Evolutionary conservation across 257 asterid genomes (phyloP).

Genomic region (Nicotiana tabacum): DNA sequence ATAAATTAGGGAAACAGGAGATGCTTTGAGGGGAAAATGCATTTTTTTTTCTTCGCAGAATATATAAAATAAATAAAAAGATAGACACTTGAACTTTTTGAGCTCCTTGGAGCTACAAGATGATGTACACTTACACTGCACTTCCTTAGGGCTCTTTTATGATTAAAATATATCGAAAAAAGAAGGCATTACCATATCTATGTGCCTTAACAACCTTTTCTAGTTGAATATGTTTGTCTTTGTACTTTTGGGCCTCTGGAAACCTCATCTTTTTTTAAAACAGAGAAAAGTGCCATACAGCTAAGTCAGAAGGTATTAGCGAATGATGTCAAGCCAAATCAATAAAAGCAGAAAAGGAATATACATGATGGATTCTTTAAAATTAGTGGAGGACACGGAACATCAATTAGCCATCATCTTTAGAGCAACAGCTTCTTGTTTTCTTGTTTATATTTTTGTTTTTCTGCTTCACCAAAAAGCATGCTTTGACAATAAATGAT

Average conservation of each 20-base stretch:
- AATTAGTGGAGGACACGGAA: neutral
- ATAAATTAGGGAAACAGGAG: neutral
- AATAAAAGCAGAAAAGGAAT: neutral
- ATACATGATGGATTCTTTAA: neutral
- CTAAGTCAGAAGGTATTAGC: neutral
- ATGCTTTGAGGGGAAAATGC: too few species aligned
- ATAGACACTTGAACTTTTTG: neutral
- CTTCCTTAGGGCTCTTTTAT: neutral
- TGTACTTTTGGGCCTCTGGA: neutral
- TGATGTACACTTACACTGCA: neutral
- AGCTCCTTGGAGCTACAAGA: neutral
- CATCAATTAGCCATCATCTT: conserved; percentile 1
- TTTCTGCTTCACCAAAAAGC: neutral
- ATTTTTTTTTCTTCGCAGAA: too few species aligned
- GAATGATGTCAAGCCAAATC: neutral
- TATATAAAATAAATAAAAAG: neutral
- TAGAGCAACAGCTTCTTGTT: neutral
- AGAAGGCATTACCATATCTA: neutral
- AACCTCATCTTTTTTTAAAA: neutral
- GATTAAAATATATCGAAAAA: neutral
- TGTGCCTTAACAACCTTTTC: neutral
- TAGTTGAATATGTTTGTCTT: neutral
- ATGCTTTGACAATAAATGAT: neutral
- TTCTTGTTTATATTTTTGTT: neutral
- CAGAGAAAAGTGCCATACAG: neutral